These are phyloP conservation scores for Calonectria crousiana DNA, from an alignment of 2,329 filamentous ascomycete species.

Conservation along the genomic window DNA sequence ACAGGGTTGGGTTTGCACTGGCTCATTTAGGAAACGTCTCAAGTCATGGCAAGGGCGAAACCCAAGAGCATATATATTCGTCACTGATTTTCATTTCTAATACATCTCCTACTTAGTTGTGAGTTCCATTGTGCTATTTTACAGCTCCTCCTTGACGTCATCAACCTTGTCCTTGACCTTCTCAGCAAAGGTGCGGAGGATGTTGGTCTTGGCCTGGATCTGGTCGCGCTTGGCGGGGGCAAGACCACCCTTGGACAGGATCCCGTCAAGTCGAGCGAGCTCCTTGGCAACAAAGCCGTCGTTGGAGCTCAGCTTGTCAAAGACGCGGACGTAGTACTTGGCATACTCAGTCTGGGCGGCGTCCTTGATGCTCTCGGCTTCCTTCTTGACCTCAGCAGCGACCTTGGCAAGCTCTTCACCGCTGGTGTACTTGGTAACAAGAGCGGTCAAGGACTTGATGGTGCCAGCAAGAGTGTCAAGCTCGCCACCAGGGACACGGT, in stretches of 20 bases:
- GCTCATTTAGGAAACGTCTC: conserved; percentile 24
- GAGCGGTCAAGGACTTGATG: conserved; percentile 79
- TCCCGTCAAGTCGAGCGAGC: conserved; percentile 80
- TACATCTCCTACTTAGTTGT: conserved; percentile 19
- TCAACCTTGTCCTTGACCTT: conserved; percentile 70
- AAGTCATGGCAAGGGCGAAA: conserved; percentile 34
- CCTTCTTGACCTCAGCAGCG: conserved; percentile 78
- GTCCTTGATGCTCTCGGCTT: conserved; percentile 74
- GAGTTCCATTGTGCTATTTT: conserved; percentile 35
- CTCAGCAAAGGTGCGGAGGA: conserved; percentile 80
- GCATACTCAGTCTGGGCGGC: conserved; percentile 79
- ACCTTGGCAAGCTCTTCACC: conserved; percentile 73
- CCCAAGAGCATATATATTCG: conserved; percentile 37
- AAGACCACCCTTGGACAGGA: conserved; percentile 88
- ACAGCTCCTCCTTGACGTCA: conserved; percentile 64
- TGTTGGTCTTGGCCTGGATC: conserved; percentile 86
- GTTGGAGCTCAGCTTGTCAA: conserved; percentile 85
- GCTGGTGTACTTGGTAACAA: conserved; percentile 80
- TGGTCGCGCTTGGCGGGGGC: conserved; percentile 91
- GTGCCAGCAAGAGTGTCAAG: conserved; percentile 86
- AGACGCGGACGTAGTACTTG: conserved; percentile 93
- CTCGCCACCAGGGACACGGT: conserved; percentile 84
- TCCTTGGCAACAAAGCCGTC: conserved; percentile 88
- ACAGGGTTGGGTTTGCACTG: conserved; percentile 24
- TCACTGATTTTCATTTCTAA: conserved; percentile 23